Conservation (phyloP, 345 rosid genomes). For the Ricinus communis region DNA sequence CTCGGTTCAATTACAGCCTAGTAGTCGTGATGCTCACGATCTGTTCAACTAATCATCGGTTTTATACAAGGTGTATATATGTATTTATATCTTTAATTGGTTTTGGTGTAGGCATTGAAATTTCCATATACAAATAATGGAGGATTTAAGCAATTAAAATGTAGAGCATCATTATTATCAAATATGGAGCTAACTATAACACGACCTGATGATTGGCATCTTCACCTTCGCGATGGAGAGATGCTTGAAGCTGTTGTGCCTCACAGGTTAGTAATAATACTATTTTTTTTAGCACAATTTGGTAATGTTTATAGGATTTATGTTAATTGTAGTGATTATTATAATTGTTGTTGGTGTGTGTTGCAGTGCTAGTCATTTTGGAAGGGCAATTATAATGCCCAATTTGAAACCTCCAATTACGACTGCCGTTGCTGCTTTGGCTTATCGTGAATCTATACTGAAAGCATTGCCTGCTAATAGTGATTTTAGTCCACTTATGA, state of each 20-base stretch:
- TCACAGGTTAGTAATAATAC: slow-evolving; percentile 51
- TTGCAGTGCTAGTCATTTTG: slow-evolving; percentile 64
- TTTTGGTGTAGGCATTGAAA: neutral
- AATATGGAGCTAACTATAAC: slow-evolving; percentile 69
- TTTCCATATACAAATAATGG: slow-evolving; percentile 1
- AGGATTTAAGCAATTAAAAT: neutral
- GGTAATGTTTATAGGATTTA: neutral
- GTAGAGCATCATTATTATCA: slow-evolving; percentile 13
- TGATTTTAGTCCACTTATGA: slow-evolving; percentile 84
- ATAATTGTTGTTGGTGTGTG: too few species aligned
- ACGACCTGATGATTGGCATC: slow-evolving; percentile 88
- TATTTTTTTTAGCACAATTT: neutral
- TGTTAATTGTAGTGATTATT: too few species aligned
- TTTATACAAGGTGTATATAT: too few species aligned
- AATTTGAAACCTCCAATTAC: slow-evolving; percentile 88
- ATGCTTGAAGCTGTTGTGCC: slow-evolving; percentile 69
- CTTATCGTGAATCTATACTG: slow-evolving; percentile 62
- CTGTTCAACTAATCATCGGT: too few species aligned
- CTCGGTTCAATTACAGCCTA: too few species aligned
- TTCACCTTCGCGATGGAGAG: slow-evolving; percentile 76
- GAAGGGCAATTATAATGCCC: slow-evolving; percentile 92
- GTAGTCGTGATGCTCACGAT: too few species aligned
- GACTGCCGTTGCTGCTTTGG: slow-evolving; percentile 67
- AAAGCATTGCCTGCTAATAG: slow-evolving; percentile 54
- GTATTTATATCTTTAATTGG: neutral